Evolutionary conservation across 2,329 filamentous ascomycete species (phyloP).

Genomic region (Neonectria faginata): DNA sequence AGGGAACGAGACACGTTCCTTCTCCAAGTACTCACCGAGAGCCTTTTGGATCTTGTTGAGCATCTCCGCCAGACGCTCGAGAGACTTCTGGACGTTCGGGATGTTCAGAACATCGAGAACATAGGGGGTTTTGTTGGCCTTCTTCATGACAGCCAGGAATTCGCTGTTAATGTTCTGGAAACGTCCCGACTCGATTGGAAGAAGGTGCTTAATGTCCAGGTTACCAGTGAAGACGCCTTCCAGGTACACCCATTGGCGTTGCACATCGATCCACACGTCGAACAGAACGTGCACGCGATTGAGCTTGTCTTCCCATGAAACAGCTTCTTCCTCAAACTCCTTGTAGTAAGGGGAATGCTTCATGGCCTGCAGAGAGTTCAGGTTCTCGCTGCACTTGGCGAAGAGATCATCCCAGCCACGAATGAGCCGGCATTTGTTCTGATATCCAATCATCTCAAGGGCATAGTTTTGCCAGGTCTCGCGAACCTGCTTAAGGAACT

Average conservation of each 20-base stretch:
- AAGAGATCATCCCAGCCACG: conserved; percentile 98
- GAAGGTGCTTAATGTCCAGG: conserved; percentile 96
- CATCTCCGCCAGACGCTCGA: conserved; percentile 95
- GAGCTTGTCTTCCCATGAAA: conserved; percentile 96
- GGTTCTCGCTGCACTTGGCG: conserved; percentile 96
- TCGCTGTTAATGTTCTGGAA: conserved; percentile 99
- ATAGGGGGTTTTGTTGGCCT: conserved; percentile 95
- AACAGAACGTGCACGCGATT: conserved; percentile 98
- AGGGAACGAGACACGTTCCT: conserved; percentile 96
- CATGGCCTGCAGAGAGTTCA: conserved; percentile 99
- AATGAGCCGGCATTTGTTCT: conserved; percentile 97
- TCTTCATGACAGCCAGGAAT: conserved; percentile 99
- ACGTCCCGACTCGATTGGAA: conserved; percentile 94
- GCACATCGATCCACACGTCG: conserved; percentile 99
- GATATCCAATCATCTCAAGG: conserved; percentile 94
- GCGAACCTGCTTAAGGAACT: conserved; percentile 95
- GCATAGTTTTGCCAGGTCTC: conserved; percentile 97
- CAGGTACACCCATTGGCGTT: conserved; percentile 99
- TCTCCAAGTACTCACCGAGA: conserved; percentile 96
- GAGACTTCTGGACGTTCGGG: conserved; percentile 91
- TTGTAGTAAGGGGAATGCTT: conserved; percentile 99
- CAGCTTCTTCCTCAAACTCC: conserved; percentile 97
- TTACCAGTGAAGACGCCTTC: conserved; percentile 99
- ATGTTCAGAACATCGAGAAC: conserved; percentile 97
- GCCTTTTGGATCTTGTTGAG: conserved; percentile 99